Conservation (phyloP, 2,329 filamentous ascomycete species). For the Botrytis medusae region DNA sequence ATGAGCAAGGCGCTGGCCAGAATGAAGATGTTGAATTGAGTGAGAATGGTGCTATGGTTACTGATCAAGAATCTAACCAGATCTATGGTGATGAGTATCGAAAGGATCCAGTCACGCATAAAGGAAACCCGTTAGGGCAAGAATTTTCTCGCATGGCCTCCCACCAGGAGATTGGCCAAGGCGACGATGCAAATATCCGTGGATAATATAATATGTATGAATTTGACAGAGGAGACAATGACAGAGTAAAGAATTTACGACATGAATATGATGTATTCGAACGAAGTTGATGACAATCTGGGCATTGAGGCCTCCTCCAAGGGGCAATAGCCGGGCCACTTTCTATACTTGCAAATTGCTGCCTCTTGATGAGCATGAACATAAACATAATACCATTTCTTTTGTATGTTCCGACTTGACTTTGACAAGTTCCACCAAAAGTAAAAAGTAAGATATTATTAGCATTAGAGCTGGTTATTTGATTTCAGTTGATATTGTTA, state of each 20-base stretch:
- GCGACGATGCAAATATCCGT: not conserved
- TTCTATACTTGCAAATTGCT: not conserved
- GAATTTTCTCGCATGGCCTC: not conserved
- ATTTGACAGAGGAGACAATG: not conserved
- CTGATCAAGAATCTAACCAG: not conserved
- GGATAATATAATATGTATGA: not conserved
- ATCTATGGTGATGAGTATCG: not conserved
- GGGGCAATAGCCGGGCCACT: no score
- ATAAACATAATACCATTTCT: not conserved
- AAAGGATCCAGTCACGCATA: no score
- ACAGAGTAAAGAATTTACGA: not conserved
- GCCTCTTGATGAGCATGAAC: not conserved
- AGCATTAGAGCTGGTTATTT: not conserved
- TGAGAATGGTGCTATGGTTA: constrained; percentile 2
- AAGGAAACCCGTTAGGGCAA: not conserved
- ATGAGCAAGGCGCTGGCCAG: not conserved
- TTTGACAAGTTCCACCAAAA: no score
- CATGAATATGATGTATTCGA: not conserved
- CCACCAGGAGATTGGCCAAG: not conserved
- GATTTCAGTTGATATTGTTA: not conserved
- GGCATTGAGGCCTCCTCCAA: not conserved
- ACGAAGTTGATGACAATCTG: not conserved
- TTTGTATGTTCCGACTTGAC: not conserved
- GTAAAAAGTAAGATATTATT: no score
- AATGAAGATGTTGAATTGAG: not conserved